Evolutionary conservation across 148 eudicot genomes (phyloP), one percentile per base, ranked within the genome.

Genomic region (Nepenthes mirabilis): DNA sequence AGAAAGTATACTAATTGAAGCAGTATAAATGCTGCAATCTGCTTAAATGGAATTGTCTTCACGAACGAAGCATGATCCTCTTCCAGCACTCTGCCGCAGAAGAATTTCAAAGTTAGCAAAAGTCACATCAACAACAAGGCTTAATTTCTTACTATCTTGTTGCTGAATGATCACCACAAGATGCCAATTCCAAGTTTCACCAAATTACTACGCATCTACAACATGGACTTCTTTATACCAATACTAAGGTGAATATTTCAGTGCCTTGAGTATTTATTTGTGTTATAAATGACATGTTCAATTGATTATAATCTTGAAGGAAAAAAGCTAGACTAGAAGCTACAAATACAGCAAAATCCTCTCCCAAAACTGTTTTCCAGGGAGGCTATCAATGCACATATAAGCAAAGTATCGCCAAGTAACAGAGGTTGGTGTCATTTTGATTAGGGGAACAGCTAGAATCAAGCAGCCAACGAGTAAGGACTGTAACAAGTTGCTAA

Each of bases 341-440:
- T 66, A 80, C 66, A 49, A 83, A 73, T 2, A 75, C 43, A 80
- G 66, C 59, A 79, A 54, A 23, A 83, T 2, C 59, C 88, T 65
- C 65, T 83, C 88, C 85, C 85, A 83, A 60, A 83, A 83, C 72
- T 83, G 88, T 63, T 78, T 83, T 48, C 88, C 88, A 12, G 85
- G 88, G 64, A 83, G 88, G 49, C 88, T 83, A 57, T 80, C 88
- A 34, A 83, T 76, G 55, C 82, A 77, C 88, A 83, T 83, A 67
- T 74, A 83, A 23, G 88, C 82, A 45, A 83, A 83, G 56, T 83
- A 83, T 14, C 91, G 87, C 91, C 91, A 85, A 11, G 82, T 81
- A 67, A 85, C 85, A 3, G 91, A 85, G 34, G 87, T 77, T 2
- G 88, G 88, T 61, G 80, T 83, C 70, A 58, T 56, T 71, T 76